Conservation (phyloP, 2,329 filamentous ascomycete species). For the Colletotrichum gloeosporioides region DNA sequence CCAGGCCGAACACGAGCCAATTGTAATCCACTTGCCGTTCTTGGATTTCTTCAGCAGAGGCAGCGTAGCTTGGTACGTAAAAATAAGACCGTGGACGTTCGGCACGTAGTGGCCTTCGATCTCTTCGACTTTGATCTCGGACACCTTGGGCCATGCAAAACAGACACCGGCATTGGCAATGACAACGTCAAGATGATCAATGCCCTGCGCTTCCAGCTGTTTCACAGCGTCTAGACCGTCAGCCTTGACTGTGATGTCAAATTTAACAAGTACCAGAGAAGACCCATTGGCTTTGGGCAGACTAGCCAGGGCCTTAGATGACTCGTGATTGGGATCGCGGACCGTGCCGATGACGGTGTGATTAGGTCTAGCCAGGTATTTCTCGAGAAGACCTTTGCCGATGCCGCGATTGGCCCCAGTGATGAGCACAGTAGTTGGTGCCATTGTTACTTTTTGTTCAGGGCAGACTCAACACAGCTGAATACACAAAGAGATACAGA, state of each 20-base stretch:
- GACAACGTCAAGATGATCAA: conserved; percentile 52
- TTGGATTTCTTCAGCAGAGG: conserved; percentile 39
- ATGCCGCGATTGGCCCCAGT: conserved; percentile 44
- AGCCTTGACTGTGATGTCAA: conserved; percentile 39
- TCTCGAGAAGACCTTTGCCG: conserved; percentile 36
- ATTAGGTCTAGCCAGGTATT: conserved; percentile 55
- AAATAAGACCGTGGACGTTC: conserved; percentile 39
- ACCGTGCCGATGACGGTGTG: conserved; percentile 52
- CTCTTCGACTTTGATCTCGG: conserved; percentile 37
- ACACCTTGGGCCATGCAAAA: conserved; percentile 33
- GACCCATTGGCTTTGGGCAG: conserved; percentile 41
- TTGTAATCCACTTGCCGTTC: neutral
- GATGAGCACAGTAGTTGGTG: conserved; percentile 28
- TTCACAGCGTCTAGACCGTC: conserved; percentile 38
- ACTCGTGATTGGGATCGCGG: conserved; percentile 32
- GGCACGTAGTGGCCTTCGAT: conserved; percentile 37
- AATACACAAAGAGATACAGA: neutral
- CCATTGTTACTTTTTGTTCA: neutral
- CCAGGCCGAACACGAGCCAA: neutral
- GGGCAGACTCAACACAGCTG: neutral
- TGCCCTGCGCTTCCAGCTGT: conserved; percentile 34
- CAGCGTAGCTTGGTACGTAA: conserved; percentile 49
- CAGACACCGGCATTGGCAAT: conserved; percentile 57
- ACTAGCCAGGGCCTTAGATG: conserved; percentile 31
- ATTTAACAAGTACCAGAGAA: conserved; percentile 43